Conservation (phyloP, 2,329 filamentous ascomycete species). For the Aspergillus tanneri region DNA sequence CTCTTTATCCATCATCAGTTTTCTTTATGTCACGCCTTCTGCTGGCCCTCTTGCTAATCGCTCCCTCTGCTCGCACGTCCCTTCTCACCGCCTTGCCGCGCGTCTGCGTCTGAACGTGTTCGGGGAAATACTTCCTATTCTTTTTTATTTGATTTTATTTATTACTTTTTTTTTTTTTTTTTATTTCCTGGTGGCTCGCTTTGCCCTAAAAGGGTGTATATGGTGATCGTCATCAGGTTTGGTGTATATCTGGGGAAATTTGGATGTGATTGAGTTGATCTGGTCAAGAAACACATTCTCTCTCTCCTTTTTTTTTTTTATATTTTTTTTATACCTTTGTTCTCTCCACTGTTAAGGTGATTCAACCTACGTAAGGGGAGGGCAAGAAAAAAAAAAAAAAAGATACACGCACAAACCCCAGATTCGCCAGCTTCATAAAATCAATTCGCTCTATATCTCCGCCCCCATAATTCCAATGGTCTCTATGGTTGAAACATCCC, state of each 20-base stretch:
- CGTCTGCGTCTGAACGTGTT: constrained; percentile 33
- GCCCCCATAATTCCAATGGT: constrained; percentile 38
- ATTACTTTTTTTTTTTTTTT: background rate
- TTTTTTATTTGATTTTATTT: constrained; percentile 14
- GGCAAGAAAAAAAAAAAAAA: constrained; percentile 8
- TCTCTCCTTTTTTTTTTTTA: background rate
- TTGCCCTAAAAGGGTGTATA: background rate
- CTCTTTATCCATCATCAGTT: constrained; percentile 34
- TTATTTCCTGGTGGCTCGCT: background rate
- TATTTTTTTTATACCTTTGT: constrained; percentile 6
- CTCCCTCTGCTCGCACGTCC: constrained; percentile 38
- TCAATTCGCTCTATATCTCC: constrained; percentile 10
- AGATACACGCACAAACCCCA: constrained; percentile 1
- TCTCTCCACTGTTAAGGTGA: constrained; percentile 6
- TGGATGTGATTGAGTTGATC: background rate
- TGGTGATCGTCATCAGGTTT: background rate
- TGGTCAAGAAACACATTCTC: background rate
- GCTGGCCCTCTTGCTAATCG: constrained; percentile 19
- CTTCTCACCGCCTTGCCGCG: constrained; percentile 40
- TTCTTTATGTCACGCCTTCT: constrained; percentile 42
- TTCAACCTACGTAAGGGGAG: constrained; percentile 15
- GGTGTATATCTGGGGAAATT: background rate
- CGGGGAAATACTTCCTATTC: constrained; percentile 13
- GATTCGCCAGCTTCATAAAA: constrained; percentile 3
- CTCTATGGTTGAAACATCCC: constrained; percentile 44